Percentiles rank a stretch among this genome's conserved stretches.
phyloP scores from a whole-genome alignment of 192 early-diverging fungal genomes.

The Mortierella antarctica region DNA sequence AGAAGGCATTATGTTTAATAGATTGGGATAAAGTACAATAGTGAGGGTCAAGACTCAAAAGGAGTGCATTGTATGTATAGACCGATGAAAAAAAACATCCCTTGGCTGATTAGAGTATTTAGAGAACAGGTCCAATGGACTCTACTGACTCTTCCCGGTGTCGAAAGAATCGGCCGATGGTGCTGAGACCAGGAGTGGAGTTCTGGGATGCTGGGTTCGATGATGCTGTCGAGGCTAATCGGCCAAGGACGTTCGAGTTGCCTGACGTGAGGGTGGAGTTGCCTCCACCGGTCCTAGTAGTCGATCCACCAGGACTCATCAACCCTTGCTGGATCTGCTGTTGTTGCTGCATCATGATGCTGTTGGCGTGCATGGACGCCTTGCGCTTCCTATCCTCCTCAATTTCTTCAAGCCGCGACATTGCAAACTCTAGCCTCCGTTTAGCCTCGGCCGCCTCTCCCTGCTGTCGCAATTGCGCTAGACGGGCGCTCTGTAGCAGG shows the following conservation, averaged over 20 bases:
- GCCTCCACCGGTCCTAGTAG: neutral
- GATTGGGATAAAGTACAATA: neutral
- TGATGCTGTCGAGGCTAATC: neutral
- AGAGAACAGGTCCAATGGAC: constrained; percentile 9
- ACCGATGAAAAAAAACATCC: neutral
- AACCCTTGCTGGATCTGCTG: neutral
- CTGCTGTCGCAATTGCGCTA: constrained; percentile 27
- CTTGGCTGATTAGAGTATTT: constrained; percentile 1
- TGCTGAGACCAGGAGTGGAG: constrained; percentile 28
- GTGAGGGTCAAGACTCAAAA: neutral
- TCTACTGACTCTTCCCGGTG: constrained; percentile 38
- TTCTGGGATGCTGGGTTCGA: constrained; percentile 3
- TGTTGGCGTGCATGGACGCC: constrained; percentile 23
- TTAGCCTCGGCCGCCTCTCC: constrained; percentile 43
- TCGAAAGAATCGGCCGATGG: constrained; percentile 42
- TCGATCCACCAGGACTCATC: too few relatives aligned
- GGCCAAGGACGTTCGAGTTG: neutral
- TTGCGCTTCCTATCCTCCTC: constrained; percentile 36
- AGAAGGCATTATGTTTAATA: neutral
- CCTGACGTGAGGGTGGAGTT: neutral
- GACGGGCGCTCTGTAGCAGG: constrained; percentile 24
- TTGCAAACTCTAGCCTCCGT: constrained; percentile 39
- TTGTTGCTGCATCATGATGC: constrained; percentile 1
- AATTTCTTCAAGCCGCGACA: constrained; percentile 42
- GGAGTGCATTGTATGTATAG: neutral